phyloP scores from a whole-genome alignment of 2,329 filamentous ascomycete genomes.

The Cladophialophora chaetospira region DNA sequence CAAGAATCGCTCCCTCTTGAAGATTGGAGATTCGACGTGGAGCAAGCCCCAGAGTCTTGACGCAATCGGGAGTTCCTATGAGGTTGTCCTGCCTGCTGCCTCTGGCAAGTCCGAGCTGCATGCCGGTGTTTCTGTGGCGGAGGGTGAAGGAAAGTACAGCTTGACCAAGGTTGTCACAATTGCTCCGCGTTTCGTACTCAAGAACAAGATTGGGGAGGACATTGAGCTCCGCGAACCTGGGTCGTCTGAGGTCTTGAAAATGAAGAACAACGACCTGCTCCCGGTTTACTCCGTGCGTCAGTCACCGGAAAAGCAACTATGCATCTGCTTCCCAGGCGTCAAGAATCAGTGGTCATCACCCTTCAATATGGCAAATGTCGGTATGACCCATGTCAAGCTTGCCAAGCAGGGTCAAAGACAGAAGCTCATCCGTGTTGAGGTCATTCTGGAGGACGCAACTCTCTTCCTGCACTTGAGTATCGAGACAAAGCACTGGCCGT shows the following conservation, averaged over 20 bases:
- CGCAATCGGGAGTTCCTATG: conserved; percentile 88
- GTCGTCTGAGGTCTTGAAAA: conserved; percentile 78
- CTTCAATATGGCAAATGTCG: conserved; percentile 95
- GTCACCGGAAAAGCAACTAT: conserved; percentile 80
- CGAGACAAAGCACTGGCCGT: conserved; percentile 95
- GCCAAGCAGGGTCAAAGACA: conserved; percentile 89
- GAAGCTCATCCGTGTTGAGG: conserved; percentile 80
- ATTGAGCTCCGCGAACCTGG: conserved; percentile 89
- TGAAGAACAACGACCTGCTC: conserved; percentile 76
- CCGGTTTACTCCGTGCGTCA: conserved; percentile 89
- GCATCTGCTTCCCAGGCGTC: conserved; percentile 86
- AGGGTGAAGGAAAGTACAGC: conserved; percentile 97
- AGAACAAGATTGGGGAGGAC: conserved; percentile 88
- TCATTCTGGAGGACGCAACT: conserved; percentile 89
- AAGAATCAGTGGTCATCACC: conserved; percentile 98
- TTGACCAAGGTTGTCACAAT: conserved; percentile 94
- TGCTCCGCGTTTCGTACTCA: conserved; percentile 86
- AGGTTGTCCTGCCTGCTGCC: conserved; percentile 77
- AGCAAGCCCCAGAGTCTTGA: conserved; percentile 98
- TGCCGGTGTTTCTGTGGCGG: conserved; percentile 81
- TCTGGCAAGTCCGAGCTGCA: conserved; percentile 79
- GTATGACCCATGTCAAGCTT: conserved; percentile 89
- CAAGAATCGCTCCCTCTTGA: conserved; percentile 85
- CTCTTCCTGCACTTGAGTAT: conserved; percentile 89
- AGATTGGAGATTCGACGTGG: conserved; percentile 88